Evolutionary conservation across 306 rosid genomes (phyloP).

Genomic region (Acacia crassicarpa): DNA sequence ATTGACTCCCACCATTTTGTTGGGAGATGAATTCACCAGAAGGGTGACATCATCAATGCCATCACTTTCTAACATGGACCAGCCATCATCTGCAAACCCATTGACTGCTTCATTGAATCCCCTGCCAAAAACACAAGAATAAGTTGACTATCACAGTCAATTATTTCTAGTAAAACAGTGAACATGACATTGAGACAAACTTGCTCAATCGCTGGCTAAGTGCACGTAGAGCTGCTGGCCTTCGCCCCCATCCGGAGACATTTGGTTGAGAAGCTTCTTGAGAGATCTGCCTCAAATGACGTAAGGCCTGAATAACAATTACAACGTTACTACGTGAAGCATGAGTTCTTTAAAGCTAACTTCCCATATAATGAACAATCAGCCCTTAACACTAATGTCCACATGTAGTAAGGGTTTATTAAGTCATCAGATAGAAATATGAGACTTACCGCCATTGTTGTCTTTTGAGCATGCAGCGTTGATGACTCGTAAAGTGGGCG

Average conservation of each 20-base stretch:
- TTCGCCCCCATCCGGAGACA: slow-evolving; percentile 90
- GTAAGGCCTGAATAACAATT: slow-evolving; percentile 69
- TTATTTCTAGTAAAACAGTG: slow-evolving; percentile 11
- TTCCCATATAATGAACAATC: not conserved
- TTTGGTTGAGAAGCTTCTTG: slow-evolving; percentile 95
- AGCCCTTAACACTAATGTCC: not conserved
- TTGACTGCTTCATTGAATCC: slow-evolving; percentile 98
- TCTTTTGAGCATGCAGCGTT: slow-evolving; percentile 85
- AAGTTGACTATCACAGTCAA: not conserved
- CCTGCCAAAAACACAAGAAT: slow-evolving; percentile 39
- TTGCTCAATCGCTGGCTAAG: slow-evolving; percentile 89
- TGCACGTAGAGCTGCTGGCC: slow-evolving; percentile 89
- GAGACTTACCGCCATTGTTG: slow-evolving; percentile 81
- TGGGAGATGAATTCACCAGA: slow-evolving; percentile 86
- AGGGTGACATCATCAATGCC: slow-evolving; percentile 93
- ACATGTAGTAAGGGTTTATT: slow-evolving; percentile 6
- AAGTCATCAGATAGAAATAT: not conserved
- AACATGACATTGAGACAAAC: slow-evolving; percentile 38
- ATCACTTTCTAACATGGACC: slow-evolving; percentile 95
- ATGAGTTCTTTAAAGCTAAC: not conserved
- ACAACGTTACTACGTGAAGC: slow-evolving; percentile 18
- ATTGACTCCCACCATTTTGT: slow-evolving; percentile 78
- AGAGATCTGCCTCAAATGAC: slow-evolving; percentile 94
- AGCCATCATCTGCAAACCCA: slow-evolving; percentile 91
- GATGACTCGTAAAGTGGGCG: slow-evolving; percentile 96